Conservation (phyloP, 1,284 basidiomycete genomes). For the Fomitopsis pinicola region DNA sequence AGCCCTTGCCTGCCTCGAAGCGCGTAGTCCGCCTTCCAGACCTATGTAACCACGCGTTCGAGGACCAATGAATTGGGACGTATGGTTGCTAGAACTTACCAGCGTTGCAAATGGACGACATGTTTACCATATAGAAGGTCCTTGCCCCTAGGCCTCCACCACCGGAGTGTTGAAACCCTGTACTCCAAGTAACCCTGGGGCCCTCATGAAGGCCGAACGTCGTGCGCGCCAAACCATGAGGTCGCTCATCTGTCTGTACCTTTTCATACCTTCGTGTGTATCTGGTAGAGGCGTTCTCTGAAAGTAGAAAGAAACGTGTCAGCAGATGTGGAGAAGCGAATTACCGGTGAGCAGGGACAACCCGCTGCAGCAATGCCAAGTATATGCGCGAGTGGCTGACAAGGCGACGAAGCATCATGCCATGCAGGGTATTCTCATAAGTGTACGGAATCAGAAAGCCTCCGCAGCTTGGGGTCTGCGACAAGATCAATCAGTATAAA, state of each 20-base stretch:
- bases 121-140: not conserved
- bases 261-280: not conserved
- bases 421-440: not conserved
- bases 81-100: not conserved
- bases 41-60: not conserved
- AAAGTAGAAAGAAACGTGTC: not conserved
- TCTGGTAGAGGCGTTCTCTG: not conserved
- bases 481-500: not conserved
- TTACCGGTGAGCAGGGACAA: not conserved
- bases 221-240: not conserved
- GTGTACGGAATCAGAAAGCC: not conserved
- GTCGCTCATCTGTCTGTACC: not conserved
- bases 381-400: not conserved
- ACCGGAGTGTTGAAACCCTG: not conserved
- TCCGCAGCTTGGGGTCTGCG: not conserved
- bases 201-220: not conserved
- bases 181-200: not conserved
- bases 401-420: not conserved
- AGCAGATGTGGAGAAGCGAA: not conserved
- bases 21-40: not conserved
- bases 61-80: not conserved
- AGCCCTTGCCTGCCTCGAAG: not conserved
- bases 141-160: not conserved
- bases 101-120: not conserved
- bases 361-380: not conserved